Base-by-base conservation (phyloP, 225 moss, liverwort and hornwort species). In the Sphagnum tenellum region DNA sequence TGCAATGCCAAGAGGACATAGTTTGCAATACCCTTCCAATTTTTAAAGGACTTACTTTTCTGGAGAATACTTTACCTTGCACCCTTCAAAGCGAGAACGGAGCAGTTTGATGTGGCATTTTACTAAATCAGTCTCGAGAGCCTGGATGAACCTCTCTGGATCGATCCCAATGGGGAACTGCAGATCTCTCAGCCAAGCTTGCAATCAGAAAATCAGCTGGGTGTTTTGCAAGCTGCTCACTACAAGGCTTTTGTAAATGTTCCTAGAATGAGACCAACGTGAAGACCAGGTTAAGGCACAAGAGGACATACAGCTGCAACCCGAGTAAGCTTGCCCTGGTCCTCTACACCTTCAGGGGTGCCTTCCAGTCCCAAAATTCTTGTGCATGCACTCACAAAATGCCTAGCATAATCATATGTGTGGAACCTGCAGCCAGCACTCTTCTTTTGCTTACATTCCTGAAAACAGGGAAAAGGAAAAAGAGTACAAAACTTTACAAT, bases 151-250 rank as follows among this genome's bases (percentile, higher is more conserved):
- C 60, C 88, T 77, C 47, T 76, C 77, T 54, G 90, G 90, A 57
- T 94, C 90, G 68, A 94, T 90, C 46, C 94, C 94, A 5, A 94
- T 90, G 7, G 94, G 94, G 76, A 94, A 94, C 83, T 84, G 83
- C 46, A 58, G 29, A 29, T 29, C 29, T 29, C 29, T 29, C 29
- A 29, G 29, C 29, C 29, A 29, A 29, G 29, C 29, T 29, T 29
- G 29, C 29, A 29, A 29, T 29, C 29, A 29, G 29, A 29, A 29
- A 29, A 29, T 29, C 29, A 29, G 29, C 29, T 29, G 29, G 29
- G 29, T 29, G 29, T 29, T 29, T 29, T 29, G 29, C 29, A 29
- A 29, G 29, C 29, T 29, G 29, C 29, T 29, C 29, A 29, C 29
- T 29, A 29, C 29, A 29, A 29, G 29, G 29, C 29, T 29, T 29